A percentile compares a stretch with the other conserved stretches of the same genome.
Conservation (phyloP, 1,284 basidiomycete genomes). For the Porodaedalea pini region DNA sequence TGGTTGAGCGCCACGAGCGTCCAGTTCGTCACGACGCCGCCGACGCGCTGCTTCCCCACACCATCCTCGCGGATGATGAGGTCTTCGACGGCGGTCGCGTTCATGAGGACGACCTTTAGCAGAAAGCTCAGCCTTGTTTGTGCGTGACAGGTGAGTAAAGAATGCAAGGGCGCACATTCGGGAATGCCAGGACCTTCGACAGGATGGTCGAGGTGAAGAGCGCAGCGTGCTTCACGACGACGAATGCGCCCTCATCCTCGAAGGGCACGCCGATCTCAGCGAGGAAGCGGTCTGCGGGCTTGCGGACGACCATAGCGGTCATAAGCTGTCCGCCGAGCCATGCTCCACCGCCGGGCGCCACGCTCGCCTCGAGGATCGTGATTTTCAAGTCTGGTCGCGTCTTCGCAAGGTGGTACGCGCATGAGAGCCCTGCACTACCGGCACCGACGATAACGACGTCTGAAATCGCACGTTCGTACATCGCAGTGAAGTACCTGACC, state of each 20-base stretch:
- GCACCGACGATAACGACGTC: constrained; percentile 82
- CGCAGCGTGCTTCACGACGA: constrained; percentile 79
- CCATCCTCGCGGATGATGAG: constrained; percentile 66
- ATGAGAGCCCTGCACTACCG: constrained; percentile 76
- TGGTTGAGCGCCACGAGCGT: constrained; percentile 80
- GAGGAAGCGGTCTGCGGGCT: constrained; percentile 77
- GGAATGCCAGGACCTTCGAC: constrained; percentile 67
- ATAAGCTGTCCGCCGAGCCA: constrained; percentile 84
- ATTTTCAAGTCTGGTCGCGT: constrained; percentile 73
- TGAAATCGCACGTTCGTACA: constrained; percentile 73
- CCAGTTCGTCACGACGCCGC: constrained; percentile 87
- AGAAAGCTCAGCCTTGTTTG: neutral
- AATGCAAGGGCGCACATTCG: constrained; percentile 51
- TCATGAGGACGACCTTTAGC: constrained; percentile 38
- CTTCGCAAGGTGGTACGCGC: constrained; percentile 71
- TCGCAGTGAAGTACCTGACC: constrained; percentile 61
- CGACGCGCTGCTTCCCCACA: constrained; percentile 60
- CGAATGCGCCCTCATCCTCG: constrained; percentile 79
- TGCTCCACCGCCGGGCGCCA: constrained; percentile 77
- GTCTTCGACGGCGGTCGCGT: constrained; percentile 77
- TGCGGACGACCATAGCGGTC: constrained; percentile 84
- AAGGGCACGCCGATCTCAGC: constrained; percentile 71
- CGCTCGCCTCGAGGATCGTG: constrained; percentile 80
- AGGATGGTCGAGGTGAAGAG: constrained; percentile 81
- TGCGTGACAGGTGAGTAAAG: neutral